Evolutionary conservation across 768 basidiomycete species (phyloP), one percentile per base, ranked within the genome.

Genomic region (Kwoniella europaea): DNA sequence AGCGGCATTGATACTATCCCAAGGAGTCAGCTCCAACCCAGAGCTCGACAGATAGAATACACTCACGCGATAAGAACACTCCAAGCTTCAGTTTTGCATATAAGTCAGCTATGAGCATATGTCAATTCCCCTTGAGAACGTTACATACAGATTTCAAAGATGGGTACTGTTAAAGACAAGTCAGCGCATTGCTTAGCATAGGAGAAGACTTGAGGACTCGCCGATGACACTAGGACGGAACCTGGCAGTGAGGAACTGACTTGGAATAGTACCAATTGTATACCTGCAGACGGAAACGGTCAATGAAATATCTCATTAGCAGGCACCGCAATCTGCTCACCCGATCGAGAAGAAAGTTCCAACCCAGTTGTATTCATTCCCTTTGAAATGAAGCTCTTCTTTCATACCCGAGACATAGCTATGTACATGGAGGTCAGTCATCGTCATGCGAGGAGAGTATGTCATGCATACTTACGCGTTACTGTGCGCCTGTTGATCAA

Each of bases 321-420:
- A 3, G 27, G 4, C 27, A 27, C 27, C 3, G 27, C 27, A 27
- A 27, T 27, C 55, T 6, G 44, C 53, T 7, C n/a, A 65, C 52
- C 64, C 64, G 24, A 57, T 57, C n/a, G 50, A 55, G 54, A 65
- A 65, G n/a, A 41, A 56, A 20, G 54, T 65, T 1, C 29, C 42
- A 12, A 65, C 50, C 20, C 22, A 55, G 52, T 65, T 65, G 52
- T 55, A 54, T 9, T 65, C 22, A 22, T 55, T 65, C 10, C 64
- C 64, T 13, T 65, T 29, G 24, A 65, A 42, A n/a, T 54, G 27
- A 4, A 65, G 22, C 10, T 65, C 64, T 54, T 65, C 64, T 41
- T 65, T 54, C 64, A 65, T 65, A 22, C 64, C 64, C n/a, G 27
- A 35, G 29, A 65, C 64, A 24, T 65, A 54, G 16, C 50, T 65